Base-by-base conservation (phyloP, 768 basidiomycete species). In the Xanthoconium purpureum region DNA sequence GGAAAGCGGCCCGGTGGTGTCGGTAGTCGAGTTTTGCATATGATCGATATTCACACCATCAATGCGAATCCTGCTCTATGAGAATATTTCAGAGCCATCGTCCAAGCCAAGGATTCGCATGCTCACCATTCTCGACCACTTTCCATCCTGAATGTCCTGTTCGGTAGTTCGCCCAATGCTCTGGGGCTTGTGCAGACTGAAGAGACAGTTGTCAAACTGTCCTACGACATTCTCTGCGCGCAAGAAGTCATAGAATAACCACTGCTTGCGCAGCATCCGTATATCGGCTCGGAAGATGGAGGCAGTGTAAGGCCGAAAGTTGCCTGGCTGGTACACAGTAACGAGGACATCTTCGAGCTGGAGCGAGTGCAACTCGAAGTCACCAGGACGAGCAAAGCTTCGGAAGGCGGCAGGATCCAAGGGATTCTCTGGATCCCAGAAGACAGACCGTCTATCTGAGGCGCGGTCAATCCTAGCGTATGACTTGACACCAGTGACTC, bases 1-100 rank as follows among this genome's bases (percentile, higher is more conserved):
- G 2, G 94, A 94, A 57, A 98, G 88, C 13, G 95, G 94, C 8
- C 69, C 69, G 8, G 94, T 91, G 59, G 88, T 90, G 52, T 80
- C 80, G 3, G 88, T 90, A 5, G 87, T 85, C 35, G 88, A 84
- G 49, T 87, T 84, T 73, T 97, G 91, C 51, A 97, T 76, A 69
- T 99, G 97, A 73, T 99, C 97, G 63, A 99, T 86, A 58, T 91
- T 94, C 48, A 99, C 88, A 13, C 96, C 96, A 68, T 99, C 97
- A 53, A 99, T 95, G 15, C 97, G 85, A 67, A 98, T 89, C 49
- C 97, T 90, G 8, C 94, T 91, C 95, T 96, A 61, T 20, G 52
- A 37, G 39, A 32, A 37, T 32, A 7, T 3, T 18, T 54, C 28
- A 58, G 43, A 54, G 32, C 40, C 14, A 47, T 44, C 42, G 20